phyloP scores from a whole-genome alignment of 2,329 filamentous ascomycete species.

The Cephalotrichum gorgonifer region DNA sequence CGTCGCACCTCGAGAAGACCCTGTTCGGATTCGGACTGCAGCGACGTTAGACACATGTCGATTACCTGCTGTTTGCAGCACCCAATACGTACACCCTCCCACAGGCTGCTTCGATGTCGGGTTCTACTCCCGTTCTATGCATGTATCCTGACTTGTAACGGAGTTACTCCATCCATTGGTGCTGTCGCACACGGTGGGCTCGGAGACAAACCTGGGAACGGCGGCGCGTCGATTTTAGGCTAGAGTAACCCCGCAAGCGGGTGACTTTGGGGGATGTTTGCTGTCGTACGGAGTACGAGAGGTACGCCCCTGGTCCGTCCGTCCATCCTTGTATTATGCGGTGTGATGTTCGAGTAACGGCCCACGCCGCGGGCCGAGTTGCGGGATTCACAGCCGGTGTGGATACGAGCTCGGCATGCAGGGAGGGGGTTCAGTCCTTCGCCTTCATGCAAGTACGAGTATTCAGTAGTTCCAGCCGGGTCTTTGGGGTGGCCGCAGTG shows the following conservation, averaged over 20 bases:
- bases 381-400: not conserved
- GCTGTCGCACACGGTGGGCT: too few relatives aligned
- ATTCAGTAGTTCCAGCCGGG: too few relatives aligned
- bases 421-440: too few relatives aligned
- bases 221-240: conserved; percentile 3
- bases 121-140: conserved; percentile 3
- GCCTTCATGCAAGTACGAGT: too few relatives aligned
- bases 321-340: too few relatives aligned
- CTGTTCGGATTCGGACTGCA: not conserved
- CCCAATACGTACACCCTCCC: not conserved
- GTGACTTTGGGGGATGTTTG: not conserved
- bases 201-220: not conserved
- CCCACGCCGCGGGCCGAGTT: not conserved
- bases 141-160: conserved; percentile 2
- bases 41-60: not conserved
- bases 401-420: not conserved
- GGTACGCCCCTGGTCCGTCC: too few relatives aligned
- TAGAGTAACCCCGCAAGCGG: not conserved
- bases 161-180: not conserved
- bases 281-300: not conserved
- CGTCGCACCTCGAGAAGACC: too few relatives aligned
- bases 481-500: too few relatives aligned
- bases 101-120: conserved; percentile 1
- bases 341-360: not conserved
- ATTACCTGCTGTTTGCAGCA: not conserved